Evolutionary conservation across 2,329 filamentous ascomycete species (phyloP), one percentile per base, ranked within the genome.

Genomic region (Pseudocercospora macadamiae): DNA sequence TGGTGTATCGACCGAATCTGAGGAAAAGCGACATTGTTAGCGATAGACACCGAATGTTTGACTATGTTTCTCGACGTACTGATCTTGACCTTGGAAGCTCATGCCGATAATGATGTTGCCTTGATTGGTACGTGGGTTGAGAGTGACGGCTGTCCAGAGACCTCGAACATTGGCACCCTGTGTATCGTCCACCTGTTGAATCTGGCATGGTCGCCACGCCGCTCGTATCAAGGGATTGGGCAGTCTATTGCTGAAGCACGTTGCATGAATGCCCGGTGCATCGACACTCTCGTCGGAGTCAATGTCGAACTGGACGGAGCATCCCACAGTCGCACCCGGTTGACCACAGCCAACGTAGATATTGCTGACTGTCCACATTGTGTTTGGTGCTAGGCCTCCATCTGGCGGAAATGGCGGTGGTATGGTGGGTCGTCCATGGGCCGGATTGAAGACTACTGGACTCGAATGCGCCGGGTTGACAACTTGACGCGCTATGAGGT

Each of bases 241-340:
- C n/a, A n/a, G n/a, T n/a, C n/a, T n/a, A n/a, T n/a, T n/a, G n/a
- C n/a, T n/a, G n/a, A n/a, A n/a, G n/a, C n/a, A n/a, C n/a, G n/a
- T n/a, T n/a, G n/a, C n/a, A n/a, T n/a, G n/a, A n/a, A 55, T 23
- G 39, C 53, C 53, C 14, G 53, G 53, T 4, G 37, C 16, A 16
- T 48, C 42, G 18, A n/a, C 3, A 14, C 26, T 23, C 34, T 49
- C 53, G 8, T 48, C 53, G 18, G 42, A 36, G 2, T n/a, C 9
- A 23, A 55, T 49, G 53, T 48, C 30, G 42, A 55, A 49, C 19
- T 49, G 10, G 42, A 28, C 48, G n/a, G 42, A 37, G 28, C 53
- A 55, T 8, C 45, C 45, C 4, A 49, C 45, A 19, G 23, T 32
- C 7, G n/a, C n/a, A n/a, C n/a, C n/a, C n/a, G n/a, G n/a, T 48